phyloP scores from a whole-genome alignment of 2,329 filamentous ascomycete genomes.

The Fusarium globosum region DNA sequence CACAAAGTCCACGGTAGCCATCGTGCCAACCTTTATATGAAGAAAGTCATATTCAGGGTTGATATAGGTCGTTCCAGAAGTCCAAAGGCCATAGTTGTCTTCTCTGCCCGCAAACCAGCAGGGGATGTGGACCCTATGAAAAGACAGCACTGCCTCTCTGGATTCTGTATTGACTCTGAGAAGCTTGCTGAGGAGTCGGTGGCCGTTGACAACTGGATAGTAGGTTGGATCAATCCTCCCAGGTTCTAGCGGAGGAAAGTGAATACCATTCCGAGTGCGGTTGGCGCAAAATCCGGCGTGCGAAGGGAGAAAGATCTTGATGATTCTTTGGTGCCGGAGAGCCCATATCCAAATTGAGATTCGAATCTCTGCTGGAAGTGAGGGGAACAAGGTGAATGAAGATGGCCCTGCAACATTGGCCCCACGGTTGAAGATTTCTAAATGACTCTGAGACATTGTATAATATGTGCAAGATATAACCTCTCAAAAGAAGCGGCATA shows the following conservation, averaged over 20 bases:
- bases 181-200: background rate
- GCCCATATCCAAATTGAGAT: background rate
- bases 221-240: background rate
- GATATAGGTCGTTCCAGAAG: background rate
- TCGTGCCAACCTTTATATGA: background rate
- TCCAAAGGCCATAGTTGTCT: background rate
- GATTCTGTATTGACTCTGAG: background rate
- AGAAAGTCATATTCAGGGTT: slow-evolving; percentile 1
- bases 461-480: background rate
- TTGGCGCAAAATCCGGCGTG: background rate
- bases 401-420: background rate
- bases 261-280: background rate
- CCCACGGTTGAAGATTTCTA: background rate
- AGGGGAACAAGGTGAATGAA: background rate
- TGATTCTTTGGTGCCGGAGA: background rate
- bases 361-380: background rate
- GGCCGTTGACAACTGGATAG: background rate
- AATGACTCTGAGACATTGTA: background rate
- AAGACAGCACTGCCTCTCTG: background rate
- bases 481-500: background rate
- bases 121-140: background rate
- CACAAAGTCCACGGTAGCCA: background rate
- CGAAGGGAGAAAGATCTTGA: background rate
- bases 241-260: too few relatives aligned
- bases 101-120: background rate